phyloP scores from a whole-genome alignment of 805 yeast species.

The Grigorovia jiainica region DNA sequence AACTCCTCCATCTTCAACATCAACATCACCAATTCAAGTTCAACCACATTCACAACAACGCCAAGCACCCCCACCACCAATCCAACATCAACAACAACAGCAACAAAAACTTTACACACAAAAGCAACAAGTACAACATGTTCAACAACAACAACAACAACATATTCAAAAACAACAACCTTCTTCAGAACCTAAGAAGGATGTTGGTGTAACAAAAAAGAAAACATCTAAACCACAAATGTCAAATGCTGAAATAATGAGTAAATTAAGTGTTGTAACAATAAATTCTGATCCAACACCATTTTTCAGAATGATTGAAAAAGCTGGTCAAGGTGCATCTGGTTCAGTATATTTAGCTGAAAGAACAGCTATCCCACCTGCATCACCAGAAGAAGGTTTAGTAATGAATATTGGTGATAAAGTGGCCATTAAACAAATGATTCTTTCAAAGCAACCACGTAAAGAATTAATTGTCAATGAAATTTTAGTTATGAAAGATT shows the following conservation, averaged over 20 bases:
- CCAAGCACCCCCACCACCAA: constrained; percentile 1
- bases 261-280: constrained; percentile 74
- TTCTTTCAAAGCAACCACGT: constrained; percentile 80
- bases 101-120: background rate
- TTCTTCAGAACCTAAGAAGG: constrained; percentile 13
- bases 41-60: background rate
- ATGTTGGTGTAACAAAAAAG: constrained; percentile 29
- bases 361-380: constrained; percentile 37
- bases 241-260: constrained; percentile 82
- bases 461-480: constrained; percentile 94
- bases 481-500: constrained; percentile 92
- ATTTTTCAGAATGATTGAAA: constrained; percentile 62
- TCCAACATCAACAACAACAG: constrained; percentile 1
- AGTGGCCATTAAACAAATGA: constrained; percentile 96
- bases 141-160: background rate
- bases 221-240: constrained; percentile 50
- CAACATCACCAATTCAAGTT: background rate
- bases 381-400: constrained; percentile 8
- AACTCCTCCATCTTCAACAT: background rate
- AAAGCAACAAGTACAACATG: background rate
- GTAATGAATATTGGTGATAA: constrained; percentile 40
- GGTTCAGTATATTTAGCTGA: constrained; percentile 90
- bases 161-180: background rate
- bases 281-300: constrained; percentile 80
- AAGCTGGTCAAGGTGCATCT: constrained; percentile 96